Percentiles rank a stretch among this genome's conserved stretches.
These are phyloP conservation scores for Dendrobium officinale DNA, from an alignment of 106 monocot genomes.

Conservation along the genomic window DNA sequence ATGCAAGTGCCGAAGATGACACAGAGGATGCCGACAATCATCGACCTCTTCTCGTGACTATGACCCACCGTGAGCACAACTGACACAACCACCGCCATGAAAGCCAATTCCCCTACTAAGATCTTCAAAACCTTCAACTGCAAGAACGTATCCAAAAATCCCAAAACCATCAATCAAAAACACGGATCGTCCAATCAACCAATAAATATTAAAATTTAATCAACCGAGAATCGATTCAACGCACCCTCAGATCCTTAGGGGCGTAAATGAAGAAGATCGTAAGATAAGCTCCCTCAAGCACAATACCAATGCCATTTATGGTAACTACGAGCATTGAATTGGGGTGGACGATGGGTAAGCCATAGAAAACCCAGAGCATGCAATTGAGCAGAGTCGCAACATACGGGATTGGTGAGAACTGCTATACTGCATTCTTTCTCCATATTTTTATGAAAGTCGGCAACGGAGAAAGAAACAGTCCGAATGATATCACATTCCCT, in stretches of 20 bases:
- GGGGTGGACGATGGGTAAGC: conserved; percentile 44
- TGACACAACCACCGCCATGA: conserved; percentile 23
- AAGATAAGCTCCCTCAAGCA: conserved; percentile 27
- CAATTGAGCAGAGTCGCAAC: conserved; percentile 56
- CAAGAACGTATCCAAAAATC: not conserved
- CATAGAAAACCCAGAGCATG: conserved; percentile 58
- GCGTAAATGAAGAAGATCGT: conserved; percentile 39
- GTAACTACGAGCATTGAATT: conserved; percentile 46
- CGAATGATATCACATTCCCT: conserved; percentile 59
- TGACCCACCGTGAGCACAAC: conserved; percentile 16
- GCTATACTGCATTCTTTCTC: conserved; percentile 42
- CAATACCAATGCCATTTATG: conserved; percentile 40
- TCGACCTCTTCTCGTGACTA: conserved; percentile 23
- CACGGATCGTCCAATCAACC: not conserved
- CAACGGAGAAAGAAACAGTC: conserved; percentile 57
- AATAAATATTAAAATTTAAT: not conserved
- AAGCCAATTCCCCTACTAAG: conserved; percentile 26
- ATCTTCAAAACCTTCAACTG: conserved; percentile 34
- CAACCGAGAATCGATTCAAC: not conserved
- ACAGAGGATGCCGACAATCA: conserved; percentile 41
- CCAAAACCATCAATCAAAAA: not conserved
- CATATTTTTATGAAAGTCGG: conserved; percentile 39
- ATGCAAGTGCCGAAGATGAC: conserved; percentile 55
- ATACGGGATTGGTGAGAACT: conserved; percentile 55
- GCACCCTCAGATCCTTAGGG: not conserved